A percentile compares a stretch with the other conserved stretches of the same genome.
Conservation (phyloP, 140 eudicot species). For the Anethum foeniculum region DNA sequence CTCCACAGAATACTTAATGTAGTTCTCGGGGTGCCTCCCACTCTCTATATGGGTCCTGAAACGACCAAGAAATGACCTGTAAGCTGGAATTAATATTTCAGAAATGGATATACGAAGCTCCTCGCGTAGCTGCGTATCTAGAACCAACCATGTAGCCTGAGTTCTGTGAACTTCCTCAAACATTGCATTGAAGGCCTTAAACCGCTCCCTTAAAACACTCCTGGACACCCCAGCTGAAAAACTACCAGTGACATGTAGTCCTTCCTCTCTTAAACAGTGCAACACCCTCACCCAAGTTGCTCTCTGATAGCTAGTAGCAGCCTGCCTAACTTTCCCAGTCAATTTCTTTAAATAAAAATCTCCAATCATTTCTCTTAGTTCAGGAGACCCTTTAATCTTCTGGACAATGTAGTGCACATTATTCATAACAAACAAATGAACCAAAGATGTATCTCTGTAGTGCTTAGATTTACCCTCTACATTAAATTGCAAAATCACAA, state of each 20-base stretch:
- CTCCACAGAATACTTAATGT: slow-evolving; percentile 60
- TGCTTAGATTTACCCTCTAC: slow-evolving; percentile 45
- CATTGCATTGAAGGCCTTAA: slow-evolving; percentile 50
- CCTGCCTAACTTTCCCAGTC: slow-evolving; percentile 39
- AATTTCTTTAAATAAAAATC: slow-evolving; percentile 40
- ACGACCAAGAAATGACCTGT: slow-evolving; percentile 59
- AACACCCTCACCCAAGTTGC: slow-evolving; percentile 51
- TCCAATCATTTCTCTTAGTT: slow-evolving; percentile 51
- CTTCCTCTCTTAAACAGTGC: slow-evolving; percentile 62
- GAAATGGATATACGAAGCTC: slow-evolving; percentile 56
- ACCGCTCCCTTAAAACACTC: slow-evolving; percentile 50
- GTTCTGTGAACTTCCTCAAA: slow-evolving; percentile 56
- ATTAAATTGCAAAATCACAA: slow-evolving; percentile 51
- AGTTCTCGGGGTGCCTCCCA: slow-evolving; percentile 61
- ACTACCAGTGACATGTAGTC: slow-evolving; percentile 50
- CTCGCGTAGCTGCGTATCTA: slow-evolving; percentile 55
- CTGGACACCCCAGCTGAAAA: slow-evolving; percentile 59
- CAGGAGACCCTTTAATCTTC: slow-evolving; percentile 56
- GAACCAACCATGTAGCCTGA: slow-evolving; percentile 53
- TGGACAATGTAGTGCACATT: slow-evolving; percentile 54
- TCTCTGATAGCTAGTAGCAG: slow-evolving; percentile 49
- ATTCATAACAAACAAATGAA: slow-evolving; percentile 51
- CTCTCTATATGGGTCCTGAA: slow-evolving; percentile 60
- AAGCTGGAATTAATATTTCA: slow-evolving; percentile 49
- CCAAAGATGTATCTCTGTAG: slow-evolving; percentile 46